Percentiles rank a stretch among this genome's conserved stretches.
phyloP scores from a whole-genome alignment of 495 filamentous ascomycete species.

The Penicillium coffeae region DNA sequence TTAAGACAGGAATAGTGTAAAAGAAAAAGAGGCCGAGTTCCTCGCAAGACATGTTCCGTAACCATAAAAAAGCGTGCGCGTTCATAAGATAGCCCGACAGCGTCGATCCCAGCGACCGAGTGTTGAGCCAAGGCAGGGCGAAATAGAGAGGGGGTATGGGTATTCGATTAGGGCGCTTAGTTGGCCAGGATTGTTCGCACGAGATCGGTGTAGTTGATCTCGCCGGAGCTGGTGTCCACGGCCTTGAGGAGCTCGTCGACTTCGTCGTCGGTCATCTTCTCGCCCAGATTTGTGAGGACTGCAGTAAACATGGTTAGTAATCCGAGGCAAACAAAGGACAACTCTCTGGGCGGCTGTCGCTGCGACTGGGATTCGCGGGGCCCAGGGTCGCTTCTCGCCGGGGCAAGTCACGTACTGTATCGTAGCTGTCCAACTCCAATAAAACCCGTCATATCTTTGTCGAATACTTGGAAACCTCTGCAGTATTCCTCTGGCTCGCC shows the following conservation, averaged over 20 bases:
- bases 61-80: constrained; percentile 5
- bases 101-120: constrained; percentile 11
- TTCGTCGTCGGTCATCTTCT: constrained; percentile 98
- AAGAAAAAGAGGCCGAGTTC: constrained; percentile 1
- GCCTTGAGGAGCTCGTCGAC: constrained; percentile 97
- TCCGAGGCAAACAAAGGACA: neutral
- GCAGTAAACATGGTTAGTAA: neutral
- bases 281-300: constrained; percentile 93
- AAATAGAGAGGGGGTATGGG: neutral
- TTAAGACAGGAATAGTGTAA: neutral
- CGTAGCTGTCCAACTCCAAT: constrained; percentile 95
- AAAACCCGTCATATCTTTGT: constrained; percentile 97
- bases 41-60: constrained; percentile 8
- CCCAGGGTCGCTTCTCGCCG: neutral
- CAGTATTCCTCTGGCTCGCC: constrained; percentile 97
- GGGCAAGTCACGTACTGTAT: constrained; percentile 57
- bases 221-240: constrained; percentile 86
- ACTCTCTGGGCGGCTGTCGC: neutral
- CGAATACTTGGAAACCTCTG: constrained; percentile 96
- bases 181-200: constrained; percentile 94
- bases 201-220: constrained; percentile 95
- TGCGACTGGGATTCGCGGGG: neutral
- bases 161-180: constrained; percentile 40
- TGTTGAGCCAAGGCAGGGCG: constrained; percentile 8
- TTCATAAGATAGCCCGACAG: neutral